Conservation (phyloP, 2,329 filamentous ascomycete species). For the Fusarium equiseti region DNA sequence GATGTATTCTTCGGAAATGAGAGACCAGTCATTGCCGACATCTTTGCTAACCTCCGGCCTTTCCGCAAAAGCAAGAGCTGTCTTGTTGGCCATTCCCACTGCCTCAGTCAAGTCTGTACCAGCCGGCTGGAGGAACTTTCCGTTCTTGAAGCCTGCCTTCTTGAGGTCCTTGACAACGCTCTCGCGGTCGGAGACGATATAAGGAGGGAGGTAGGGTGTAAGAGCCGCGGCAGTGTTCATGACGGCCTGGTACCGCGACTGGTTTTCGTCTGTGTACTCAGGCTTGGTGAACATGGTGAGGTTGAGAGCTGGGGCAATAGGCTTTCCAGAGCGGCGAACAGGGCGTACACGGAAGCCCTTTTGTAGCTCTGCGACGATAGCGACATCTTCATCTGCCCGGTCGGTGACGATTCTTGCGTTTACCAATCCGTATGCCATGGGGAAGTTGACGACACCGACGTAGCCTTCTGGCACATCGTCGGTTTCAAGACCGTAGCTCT, state of each 20-base stretch:
- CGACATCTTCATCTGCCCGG: background rate
- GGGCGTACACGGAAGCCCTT: background rate
- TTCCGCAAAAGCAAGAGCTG: background rate
- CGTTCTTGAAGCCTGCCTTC: background rate
- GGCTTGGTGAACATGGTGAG: background rate
- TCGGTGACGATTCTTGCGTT: background rate
- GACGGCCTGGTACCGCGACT: background rate
- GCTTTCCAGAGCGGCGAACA: background rate
- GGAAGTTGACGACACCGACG: background rate
- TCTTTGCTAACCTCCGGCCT: background rate
- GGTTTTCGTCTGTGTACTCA: background rate
- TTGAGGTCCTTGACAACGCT: background rate
- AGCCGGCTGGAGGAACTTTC: background rate
- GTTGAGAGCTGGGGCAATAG: background rate
- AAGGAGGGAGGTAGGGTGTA: background rate
- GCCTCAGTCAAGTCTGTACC: background rate
- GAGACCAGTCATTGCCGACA: background rate
- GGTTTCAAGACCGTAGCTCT: background rate
- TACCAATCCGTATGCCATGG: background rate
- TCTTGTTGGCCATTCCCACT: background rate
- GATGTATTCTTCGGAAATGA: background rate
- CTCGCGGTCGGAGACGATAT: background rate
- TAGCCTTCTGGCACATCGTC: background rate
- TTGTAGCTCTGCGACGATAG: background rate
- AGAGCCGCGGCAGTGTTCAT: background rate